Evolutionary conservation across 345 rosid species (phyloP).

Genomic region (Ricinus communis): DNA sequence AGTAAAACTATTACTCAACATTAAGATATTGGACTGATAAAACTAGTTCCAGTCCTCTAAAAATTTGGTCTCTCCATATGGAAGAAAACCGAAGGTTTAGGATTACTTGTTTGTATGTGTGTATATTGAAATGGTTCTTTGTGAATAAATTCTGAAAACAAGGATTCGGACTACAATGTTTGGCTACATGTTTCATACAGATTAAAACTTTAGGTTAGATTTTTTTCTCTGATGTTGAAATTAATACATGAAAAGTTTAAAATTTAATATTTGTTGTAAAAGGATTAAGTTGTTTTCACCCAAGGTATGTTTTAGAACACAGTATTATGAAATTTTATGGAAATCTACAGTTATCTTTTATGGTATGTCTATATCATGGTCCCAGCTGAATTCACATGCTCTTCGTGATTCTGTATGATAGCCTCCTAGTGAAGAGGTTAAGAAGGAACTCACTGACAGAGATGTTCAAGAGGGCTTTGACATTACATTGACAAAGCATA

Average conservation of each 20-base stretch:
- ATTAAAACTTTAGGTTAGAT: background rate
- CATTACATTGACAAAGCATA: conserved; percentile 70
- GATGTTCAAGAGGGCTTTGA: conserved; percentile 89
- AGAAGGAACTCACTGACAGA: conserved; percentile 79
- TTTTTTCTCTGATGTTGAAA: background rate
- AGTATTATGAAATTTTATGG: background rate
- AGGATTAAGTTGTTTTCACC: background rate
- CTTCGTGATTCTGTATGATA: conserved; percentile 30
- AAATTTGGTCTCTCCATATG: no score
- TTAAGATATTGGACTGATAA: no score
- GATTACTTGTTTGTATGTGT: no score
- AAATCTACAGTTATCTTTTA: background rate
- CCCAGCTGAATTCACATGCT: conserved; percentile 9
- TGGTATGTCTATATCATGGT: background rate
- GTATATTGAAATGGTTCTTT: no score
- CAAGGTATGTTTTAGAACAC: background rate
- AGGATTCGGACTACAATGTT: no score
- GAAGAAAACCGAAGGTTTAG: no score
- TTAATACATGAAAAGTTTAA: background rate
- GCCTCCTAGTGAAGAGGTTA: conserved; percentile 85
- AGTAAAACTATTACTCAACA: background rate
- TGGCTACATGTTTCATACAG: no score
- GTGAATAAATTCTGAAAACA: no score
- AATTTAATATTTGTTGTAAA: background rate
- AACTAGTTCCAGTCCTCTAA: no score